Evolutionary conservation across 352 stramenopile genomes (phyloP), one percentile per base, ranked within the genome.

Genomic region (Pythium phragmiticola): DNA sequence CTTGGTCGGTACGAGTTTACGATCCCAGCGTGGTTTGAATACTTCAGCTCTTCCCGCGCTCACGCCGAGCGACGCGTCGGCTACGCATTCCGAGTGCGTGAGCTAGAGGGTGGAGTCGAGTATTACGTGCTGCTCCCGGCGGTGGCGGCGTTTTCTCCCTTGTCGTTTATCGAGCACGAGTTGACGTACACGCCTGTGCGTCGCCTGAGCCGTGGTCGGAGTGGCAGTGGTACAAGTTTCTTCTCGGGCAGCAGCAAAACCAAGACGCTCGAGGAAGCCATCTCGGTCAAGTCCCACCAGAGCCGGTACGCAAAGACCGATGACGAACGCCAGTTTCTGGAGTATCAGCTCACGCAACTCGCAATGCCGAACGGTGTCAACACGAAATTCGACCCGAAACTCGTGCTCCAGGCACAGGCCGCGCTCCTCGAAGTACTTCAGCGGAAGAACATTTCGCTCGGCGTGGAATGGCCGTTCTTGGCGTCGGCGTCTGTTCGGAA

Each of bases 11-110:
- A 72, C 50, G 69, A 74, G 11, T 75, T 88, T 30, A 69, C 36
- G 6, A 56, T 85, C 8, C 72, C 72, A 2, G 65, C 64, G 7
- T 88, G 79, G 79, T 72, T 88, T 41, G 79, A 88, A 57, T 88
- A 88, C 59, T 75, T 81, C 26, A 82, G 75, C 51, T 76, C 58
- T 19, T 76, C 72, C 0, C 50, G 33, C 16, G 66, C 70, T 4
- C 69, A 74, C 50, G 58, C 64, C 4, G 71, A 86, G 41, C 66
- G 77, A n/a, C 77, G 77, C 26, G 75, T 87, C 1, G 79, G 69
- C 0, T 88, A 88, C 42, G 71, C 72, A 0, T 30, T 88, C 51
- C 68, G 69, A 2, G 66, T 88, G 3, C 65, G 65, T 8, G 68
- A 78, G 36, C 61, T 57, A 11, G 45, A 16, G 7, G n/a, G 7